Base-by-base conservation (phyloP, 352 stramenopile species). In the Saprolegnia diclina region DNA sequence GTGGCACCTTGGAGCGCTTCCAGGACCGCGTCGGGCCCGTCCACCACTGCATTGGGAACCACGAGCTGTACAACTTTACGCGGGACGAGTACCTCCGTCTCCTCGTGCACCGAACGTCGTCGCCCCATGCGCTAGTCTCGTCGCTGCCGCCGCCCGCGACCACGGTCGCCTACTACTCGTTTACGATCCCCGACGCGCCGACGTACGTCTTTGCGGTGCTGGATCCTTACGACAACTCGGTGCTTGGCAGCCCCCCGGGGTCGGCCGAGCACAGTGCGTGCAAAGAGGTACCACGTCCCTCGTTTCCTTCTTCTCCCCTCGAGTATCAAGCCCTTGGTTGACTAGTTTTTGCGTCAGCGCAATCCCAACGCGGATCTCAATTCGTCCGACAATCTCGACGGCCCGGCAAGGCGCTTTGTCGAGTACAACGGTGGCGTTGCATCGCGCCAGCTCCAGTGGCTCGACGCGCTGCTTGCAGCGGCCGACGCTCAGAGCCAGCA, bases 21-120 rank as follows among this genome's bases (percentile, higher is more conserved):
- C 64, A 82, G 74, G 48, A 72, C 11, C 35, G 46, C 0, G 68
- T 92, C 21, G 81, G 79, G 10, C 74, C 74, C 37, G 78, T 94
- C 65, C 82, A 92, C 72, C 86, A 94, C 71, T 67, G 92, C 32
- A 64, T 92, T 63, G 86, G 86, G 54, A 94, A 94, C 74, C 86
- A 94, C 76, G 86, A 94, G 62, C 80, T 94, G 42, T 92, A 91
- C 77, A 92, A 92, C 63, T 84, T 94, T 54, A 67, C 79, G 5
- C 76, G 75, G 13, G 52, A 62, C 0, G 67, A 76, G 24, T 85
- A 90, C 56, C 67, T 79, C 22, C 67, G 74, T 18, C 71, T 88
- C 67, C 70, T 91, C 19, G 55, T 86, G 11, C 40, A 55, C 77
- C 74, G 65, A 44, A 44, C 48, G 38, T 74, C 7, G 22, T 67